phyloP scores from a whole-genome alignment of 2,329 filamentous ascomycete species.

The Myriangium duriaei region DNA sequence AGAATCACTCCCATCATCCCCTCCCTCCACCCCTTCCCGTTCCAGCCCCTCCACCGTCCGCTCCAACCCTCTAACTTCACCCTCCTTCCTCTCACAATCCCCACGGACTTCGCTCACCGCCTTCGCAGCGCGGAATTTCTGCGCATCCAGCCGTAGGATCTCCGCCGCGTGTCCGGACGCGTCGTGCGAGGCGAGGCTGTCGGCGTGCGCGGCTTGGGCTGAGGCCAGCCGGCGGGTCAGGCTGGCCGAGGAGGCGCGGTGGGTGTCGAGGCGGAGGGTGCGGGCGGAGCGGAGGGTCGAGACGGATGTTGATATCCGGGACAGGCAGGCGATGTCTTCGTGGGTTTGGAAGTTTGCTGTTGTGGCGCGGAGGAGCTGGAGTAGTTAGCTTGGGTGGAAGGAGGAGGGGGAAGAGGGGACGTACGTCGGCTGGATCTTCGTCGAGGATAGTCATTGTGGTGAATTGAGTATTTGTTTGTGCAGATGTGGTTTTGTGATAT shows the following conservation, averaged over 20 bases:
- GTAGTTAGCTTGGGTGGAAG: slow-evolving; percentile 13
- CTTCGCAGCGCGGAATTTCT: slow-evolving; percentile 93
- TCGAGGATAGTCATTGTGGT: slow-evolving; percentile 69
- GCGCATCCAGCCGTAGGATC: slow-evolving; percentile 78
- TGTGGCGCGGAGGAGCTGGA: slow-evolving; percentile 78
- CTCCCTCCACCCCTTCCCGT: slow-evolving; percentile 72
- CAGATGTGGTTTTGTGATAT: neutral
- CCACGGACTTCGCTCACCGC: slow-evolving; percentile 78
- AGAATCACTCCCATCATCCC: slow-evolving; percentile 30
- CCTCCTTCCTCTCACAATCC: slow-evolving; percentile 81
- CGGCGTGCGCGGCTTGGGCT: slow-evolving; percentile 61
- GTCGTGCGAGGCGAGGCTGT: slow-evolving; percentile 63
- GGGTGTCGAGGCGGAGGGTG: slow-evolving; percentile 50
- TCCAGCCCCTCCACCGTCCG: slow-evolving; percentile 71
- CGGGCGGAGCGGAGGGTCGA: slow-evolving; percentile 74
- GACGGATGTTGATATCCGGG: slow-evolving; percentile 73
- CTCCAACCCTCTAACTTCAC: slow-evolving; percentile 62
- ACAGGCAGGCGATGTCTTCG: slow-evolving; percentile 72
- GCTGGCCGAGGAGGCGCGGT: slow-evolving; percentile 31
- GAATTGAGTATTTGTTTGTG: neutral
- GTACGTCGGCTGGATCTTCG: slow-evolving; percentile 77
- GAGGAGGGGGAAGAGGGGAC: slow-evolving; percentile 17
- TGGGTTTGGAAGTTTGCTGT: slow-evolving; percentile 90
- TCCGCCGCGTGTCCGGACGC: slow-evolving; percentile 67
- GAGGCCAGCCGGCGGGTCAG: slow-evolving; percentile 66